Percentiles rank a stretch among this genome's conserved stretches.
Evolutionary conservation across 2,329 filamentous ascomycete species (phyloP).

Genomic region (Ophiostoma sp.): DNA sequence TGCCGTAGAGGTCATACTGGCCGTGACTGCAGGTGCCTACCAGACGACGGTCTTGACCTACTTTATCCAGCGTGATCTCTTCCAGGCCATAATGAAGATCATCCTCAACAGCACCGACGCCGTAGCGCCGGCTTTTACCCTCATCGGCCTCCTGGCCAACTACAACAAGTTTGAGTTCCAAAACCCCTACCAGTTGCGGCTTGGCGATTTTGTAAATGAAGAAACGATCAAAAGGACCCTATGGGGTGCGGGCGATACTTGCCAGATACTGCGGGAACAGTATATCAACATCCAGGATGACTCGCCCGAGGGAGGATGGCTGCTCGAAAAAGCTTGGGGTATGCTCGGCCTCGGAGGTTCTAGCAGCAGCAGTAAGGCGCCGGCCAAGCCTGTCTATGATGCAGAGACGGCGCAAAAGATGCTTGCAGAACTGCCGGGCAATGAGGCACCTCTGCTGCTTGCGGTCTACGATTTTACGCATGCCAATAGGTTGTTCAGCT

Average conservation of each 20-base stretch:
- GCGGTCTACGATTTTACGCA: constrained; percentile 90
- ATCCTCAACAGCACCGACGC: constrained; percentile 68
- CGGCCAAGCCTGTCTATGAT: constrained; percentile 58
- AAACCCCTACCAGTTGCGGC: constrained; percentile 85
- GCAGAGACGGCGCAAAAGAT: constrained; percentile 75
- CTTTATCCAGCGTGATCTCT: constrained; percentile 89
- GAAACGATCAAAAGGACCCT: constrained; percentile 77
- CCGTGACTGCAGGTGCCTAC: constrained; percentile 87
- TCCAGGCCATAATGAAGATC: constrained; percentile 82
- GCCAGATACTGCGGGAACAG: constrained; percentile 59
- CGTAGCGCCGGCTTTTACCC: constrained; percentile 55
- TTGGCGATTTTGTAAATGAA: constrained; percentile 96
- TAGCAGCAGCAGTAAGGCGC: constrained; percentile 44
- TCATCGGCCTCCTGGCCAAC: constrained; percentile 84
- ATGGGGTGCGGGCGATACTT: constrained; percentile 66
- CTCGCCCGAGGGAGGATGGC: constrained; percentile 76
- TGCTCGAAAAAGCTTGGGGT: constrained; percentile 68
- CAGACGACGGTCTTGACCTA: constrained; percentile 92
- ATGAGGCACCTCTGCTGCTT: constrained; percentile 72
- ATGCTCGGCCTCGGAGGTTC: constrained; percentile 73
- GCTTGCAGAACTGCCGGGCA: constrained; percentile 73
- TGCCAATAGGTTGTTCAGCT: constrained; percentile 92
- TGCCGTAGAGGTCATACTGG: constrained; percentile 73
- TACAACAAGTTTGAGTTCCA: constrained; percentile 99
- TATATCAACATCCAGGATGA: constrained; percentile 89